Evolutionary conservation across 345 rosid genomes (phyloP), one percentile per base, ranked within the genome.

Genomic region (Combretum micranthum): DNA sequence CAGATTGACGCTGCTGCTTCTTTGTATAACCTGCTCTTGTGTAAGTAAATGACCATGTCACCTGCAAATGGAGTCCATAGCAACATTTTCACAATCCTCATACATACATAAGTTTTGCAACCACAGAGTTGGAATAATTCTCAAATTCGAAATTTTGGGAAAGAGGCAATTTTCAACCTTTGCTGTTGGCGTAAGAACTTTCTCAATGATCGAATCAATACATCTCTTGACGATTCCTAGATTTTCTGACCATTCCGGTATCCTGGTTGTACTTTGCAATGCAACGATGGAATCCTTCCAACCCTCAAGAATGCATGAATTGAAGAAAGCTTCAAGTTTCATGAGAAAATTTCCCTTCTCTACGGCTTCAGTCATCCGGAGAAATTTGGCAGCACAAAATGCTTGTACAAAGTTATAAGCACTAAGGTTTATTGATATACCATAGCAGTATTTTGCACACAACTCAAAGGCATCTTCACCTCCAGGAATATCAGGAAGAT

Each of bases 401-500:
- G 92, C 90, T 45, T 80, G 70, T 15, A 87, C 90, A 59, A 94
- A 75, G 86, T 90, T 87, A 68, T 81, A 80, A 25, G 96, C 96
- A 50, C 97, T 63, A 67, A 90, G 83, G 67, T 77, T 84, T 72
- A 94, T 87, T 47, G 93, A 82, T 58, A 94, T 94, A 58, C 89
- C 97, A 18, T 94, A 94, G 75, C 99, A 94, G 75, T 76, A 94
- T 64, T 94, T 94, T 8, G 90, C 97, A 52, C 97, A 94, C 63
- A 94, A 63, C 65, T 94, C 99, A 48, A 94, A 90, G 42, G 99
- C 96, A 48, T 83, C 89, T 53, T 86, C 86, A 42, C 97, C 97
- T 53, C 99, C 99, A 0, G 99, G 99, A 68, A 87, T 81, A 26
- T 90, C 97, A 53, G 81, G 80, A 59, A 94, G 87, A 47, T 90